Evolutionary conservation across 1,284 basidiomycete genomes (phyloP).

Genomic region (Moesziomyces globuligerus): DNA sequence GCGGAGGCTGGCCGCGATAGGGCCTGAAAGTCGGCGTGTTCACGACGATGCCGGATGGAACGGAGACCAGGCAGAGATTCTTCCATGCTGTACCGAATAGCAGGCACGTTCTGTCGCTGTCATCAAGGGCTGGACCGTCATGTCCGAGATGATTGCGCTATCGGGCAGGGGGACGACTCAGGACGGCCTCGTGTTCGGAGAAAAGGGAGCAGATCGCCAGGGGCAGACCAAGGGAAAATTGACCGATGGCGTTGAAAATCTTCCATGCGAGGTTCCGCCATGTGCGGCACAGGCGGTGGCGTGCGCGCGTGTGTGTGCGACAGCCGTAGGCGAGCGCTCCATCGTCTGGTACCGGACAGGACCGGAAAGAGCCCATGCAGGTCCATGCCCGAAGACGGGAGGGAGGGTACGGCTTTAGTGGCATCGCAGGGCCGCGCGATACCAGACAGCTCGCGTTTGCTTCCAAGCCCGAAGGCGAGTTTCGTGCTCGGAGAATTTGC

Average conservation of each 20-base stretch:
- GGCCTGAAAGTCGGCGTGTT: background rate
- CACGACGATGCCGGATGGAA: no score
- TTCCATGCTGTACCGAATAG: background rate
- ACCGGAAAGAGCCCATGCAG: background rate
- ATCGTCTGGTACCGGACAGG: no score
- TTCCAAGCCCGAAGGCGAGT: background rate
- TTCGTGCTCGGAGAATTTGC: slow-evolving; percentile 6
- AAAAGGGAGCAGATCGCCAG: slow-evolving; percentile 6
- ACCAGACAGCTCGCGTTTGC: background rate
- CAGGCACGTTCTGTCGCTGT: no score
- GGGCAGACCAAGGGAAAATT: slow-evolving; percentile 2
- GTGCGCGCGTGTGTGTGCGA: background rate
- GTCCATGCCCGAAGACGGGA: no score
- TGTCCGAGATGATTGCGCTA: slow-evolving; percentile 15
- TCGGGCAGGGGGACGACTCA: slow-evolving; percentile 1
- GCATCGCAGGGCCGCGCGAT: background rate
- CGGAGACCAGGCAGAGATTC: background rate
- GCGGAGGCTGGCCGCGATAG: background rate
- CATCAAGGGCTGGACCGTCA: slow-evolving; percentile 22
- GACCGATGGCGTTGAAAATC: slow-evolving; percentile 1
- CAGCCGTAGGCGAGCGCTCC: no score
- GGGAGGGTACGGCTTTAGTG: background rate
- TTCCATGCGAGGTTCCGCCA: background rate
- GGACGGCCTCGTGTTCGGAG: slow-evolving; percentile 4
- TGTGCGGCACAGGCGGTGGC: no score